Base-by-base conservation (phyloP, 2,329 filamentous ascomycete genomes). In the Hypomyces rosellus region DNA sequence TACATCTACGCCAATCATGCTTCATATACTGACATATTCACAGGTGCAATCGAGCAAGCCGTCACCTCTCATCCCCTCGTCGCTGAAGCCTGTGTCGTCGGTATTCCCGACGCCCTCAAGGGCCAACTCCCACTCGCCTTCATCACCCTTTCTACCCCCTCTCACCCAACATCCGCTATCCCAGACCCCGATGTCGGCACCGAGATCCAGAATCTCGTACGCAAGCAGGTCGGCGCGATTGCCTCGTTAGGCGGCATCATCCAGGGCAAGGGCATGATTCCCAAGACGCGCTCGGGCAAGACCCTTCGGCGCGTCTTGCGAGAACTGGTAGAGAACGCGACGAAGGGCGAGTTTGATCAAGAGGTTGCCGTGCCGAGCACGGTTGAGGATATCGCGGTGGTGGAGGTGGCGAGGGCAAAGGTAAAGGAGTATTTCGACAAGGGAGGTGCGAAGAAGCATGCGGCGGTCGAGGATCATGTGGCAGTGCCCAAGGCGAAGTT, bases 71-170 rank as follows among this genome's bases (percentile, higher is more conserved):
- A 96, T 63, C 83, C 87, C 0, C 73, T 75, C 3, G 82, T 96
- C 47, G 86, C 86, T 30, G 91, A 96, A 73, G 87, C 86, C 48
- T 90, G 88, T 59, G 88, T 96, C 1, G 84, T 97, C 25, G 86
- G 87, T 39, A 85, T 96, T 50, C 90, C 91, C 0, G 91, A 96
- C 62, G 68, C 81, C 0, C 74, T 96, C 40, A 97, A 97, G 66
- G 92, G 91, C 15, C 89, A 95, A 60, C 78, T 96, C 5, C 91
- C 92, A 0, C 95, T 97, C 62, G 91, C 90, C 9, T 96, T 96
- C 65, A 76, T 96, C 58, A 85, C 77, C 0, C 69, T 77, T 15
- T 71, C 70, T 2, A 63, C 64, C 2, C 59, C 74, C 12, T 64
- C 74, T 4, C 76, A 79, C 64, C 78, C 73, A 4, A 57, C 66